phyloP scores from a whole-genome alignment of 1,284 basidiomycete species.

The Puccinia novopanici region DNA sequence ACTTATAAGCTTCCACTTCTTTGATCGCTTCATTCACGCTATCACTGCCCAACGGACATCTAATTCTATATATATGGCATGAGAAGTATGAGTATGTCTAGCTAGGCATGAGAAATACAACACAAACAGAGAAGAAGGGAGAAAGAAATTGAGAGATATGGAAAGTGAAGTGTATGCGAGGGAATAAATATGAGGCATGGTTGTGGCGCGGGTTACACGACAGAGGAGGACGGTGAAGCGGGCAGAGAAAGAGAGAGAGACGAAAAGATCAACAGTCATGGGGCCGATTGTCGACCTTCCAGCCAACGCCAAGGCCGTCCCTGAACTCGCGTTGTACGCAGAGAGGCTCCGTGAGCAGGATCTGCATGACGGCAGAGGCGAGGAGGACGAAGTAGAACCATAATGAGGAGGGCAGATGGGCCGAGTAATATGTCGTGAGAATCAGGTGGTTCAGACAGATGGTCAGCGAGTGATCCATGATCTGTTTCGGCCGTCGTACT shows the following conservation, averaged over 20 bases:
- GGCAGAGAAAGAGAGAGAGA: neutral
- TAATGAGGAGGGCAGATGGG: slow-evolving; percentile 78
- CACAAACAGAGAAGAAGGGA: no score
- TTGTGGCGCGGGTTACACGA: no score
- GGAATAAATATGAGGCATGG: no score
- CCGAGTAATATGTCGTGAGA: slow-evolving; percentile 86
- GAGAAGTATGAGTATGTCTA: no score
- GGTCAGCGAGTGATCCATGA: slow-evolving; percentile 90
- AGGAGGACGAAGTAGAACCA: slow-evolving; percentile 84
- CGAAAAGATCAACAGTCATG: slow-evolving; percentile 1
- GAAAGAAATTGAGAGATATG: no score
- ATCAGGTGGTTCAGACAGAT: slow-evolving; percentile 86
- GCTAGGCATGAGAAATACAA: no score
- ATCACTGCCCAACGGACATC: slow-evolving; percentile 57
- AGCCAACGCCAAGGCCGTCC: slow-evolving; percentile 69
- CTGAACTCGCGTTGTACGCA: slow-evolving; percentile 91
- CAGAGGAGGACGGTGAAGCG: neutral
- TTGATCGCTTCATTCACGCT: slow-evolving; percentile 58
- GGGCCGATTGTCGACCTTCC: slow-evolving; percentile 52
- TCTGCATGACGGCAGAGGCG: slow-evolving; percentile 71
- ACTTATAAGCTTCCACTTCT: slow-evolving; percentile 58
- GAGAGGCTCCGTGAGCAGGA: slow-evolving; percentile 79
- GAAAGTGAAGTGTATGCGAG: no score
- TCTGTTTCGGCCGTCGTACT: slow-evolving; percentile 83
- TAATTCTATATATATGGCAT: slow-evolving; percentile 53